Base-by-base conservation (phyloP, 768 basidiomycete species). In the Roridomyces roridus region DNA sequence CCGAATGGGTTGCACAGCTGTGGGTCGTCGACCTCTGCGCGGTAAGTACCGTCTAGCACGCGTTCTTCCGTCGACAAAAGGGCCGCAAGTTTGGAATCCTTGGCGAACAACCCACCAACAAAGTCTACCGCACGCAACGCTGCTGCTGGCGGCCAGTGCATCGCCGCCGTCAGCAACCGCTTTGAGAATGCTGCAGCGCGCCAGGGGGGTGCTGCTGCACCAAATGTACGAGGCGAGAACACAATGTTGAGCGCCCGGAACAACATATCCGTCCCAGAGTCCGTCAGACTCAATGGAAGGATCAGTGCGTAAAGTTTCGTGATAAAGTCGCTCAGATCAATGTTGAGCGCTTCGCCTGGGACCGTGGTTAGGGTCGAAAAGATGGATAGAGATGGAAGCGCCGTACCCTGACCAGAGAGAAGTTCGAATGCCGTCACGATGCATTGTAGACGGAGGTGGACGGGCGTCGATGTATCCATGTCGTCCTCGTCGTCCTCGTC, bases 401-500 rank as follows among this genome's bases (percentile, higher is more conserved):
- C n/a, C n/a, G 59, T 56, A 86, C 96, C 97, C 86, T 99, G 97
- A 24, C 97, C 97, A 12, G 92, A 91, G 37, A 98, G 84, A 44
- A 99, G 85, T 68, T 98, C 95, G 67, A 98, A 98, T n/a, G 96
- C 97, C 36, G 97, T 97, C 55, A 92, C 87, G 66, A 98, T 93
- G 66, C 93, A 97, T 59, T 88, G 76, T 56, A 99, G 77, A 62
- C 84, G 85, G 63, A 82, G 84, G 58, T 79, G 83, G 51, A 86
- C 74, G 53, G 80, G 77, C 24, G 70, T 68, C 53, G 60, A 60
- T 55, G 59, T 57, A 51, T 67, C 67, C 51, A 60, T 52, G 24
- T 70, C 72, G 43, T 72, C 71, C 43, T 70, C 74, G 23, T 72
- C 73, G n/a, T 77, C 74, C 25, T 77, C 73, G 53, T 75, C 74